phyloP scores from a whole-genome alignment of 2,329 filamentous ascomycete species.

The Bipolaris cookei region DNA sequence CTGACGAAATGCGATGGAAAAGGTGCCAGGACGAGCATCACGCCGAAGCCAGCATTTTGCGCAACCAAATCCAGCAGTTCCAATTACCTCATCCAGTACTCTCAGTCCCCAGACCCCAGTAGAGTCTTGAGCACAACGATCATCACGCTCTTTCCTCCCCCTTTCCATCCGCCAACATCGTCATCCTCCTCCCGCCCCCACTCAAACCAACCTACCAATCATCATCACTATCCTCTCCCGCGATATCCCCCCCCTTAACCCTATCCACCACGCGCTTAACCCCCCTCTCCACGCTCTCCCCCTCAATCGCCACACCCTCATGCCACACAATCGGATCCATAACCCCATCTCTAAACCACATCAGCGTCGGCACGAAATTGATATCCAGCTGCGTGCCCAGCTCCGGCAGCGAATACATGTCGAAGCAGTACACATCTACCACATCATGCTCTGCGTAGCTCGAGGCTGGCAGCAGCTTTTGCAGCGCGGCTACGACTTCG shows the following conservation, averaged over 20 bases:
- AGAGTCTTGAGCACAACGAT: no score
- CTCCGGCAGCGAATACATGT: slow-evolving; percentile 32
- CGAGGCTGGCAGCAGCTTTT: slow-evolving; percentile 23
- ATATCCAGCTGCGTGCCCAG: slow-evolving; percentile 29
- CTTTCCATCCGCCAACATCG: neutral
- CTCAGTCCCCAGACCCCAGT: no score
- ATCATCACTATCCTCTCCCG: slow-evolving; percentile 28
- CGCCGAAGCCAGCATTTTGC: no score
- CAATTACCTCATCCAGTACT: no score
- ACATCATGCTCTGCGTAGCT: slow-evolving; percentile 19
- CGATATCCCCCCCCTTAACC: slow-evolving; percentile 35
- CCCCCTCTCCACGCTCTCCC: slow-evolving; percentile 31
- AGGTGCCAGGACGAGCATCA: no score
- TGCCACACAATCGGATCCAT: slow-evolving; percentile 36
- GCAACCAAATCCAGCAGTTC: no score
- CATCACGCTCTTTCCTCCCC: no score
- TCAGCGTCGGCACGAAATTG: slow-evolving; percentile 33
- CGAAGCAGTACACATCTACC: slow-evolving; percentile 30
- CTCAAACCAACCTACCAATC: slow-evolving; percentile 26
- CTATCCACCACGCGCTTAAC: slow-evolving; percentile 34
- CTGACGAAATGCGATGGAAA: no score
- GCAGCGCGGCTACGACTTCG: slow-evolving; percentile 20
- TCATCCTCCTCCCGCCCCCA: neutral
- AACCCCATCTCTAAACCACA: slow-evolving; percentile 33
- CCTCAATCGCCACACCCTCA: slow-evolving; percentile 29